Conservation (phyloP, 371 early-diverging fungal genomes). For the Scutellospora calospora region DNA sequence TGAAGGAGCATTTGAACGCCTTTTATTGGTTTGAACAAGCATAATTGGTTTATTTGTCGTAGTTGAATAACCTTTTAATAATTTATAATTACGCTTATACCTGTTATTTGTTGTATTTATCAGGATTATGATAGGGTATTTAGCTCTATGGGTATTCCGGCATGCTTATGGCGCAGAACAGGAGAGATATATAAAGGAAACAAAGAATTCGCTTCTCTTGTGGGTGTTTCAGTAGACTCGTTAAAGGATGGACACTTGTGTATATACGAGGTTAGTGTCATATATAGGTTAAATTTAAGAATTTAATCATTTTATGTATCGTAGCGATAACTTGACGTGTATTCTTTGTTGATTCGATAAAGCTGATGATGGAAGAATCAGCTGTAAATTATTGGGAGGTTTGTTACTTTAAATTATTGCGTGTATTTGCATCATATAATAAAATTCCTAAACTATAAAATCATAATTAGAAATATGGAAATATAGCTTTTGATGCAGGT, state of each 20-base stretch:
- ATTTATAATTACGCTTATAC: background rate
- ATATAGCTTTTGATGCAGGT: conserved; percentile 93
- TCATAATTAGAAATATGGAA: conserved; percentile 83
- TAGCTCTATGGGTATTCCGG: conserved; percentile 93
- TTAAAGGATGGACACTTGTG: conserved; percentile 80
- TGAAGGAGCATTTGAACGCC: conserved; percentile 93
- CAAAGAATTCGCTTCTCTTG: conserved; percentile 89
- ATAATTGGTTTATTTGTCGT: background rate
- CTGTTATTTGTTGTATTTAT: background rate
- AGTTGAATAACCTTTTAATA: background rate
- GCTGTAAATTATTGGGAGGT: conserved; percentile 91
- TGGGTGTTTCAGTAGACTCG: conserved; percentile 80
- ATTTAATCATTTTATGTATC: background rate
- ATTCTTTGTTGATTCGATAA: background rate
- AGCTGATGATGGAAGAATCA: conserved; percentile 89
- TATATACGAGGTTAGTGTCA: conserved; percentile 76
- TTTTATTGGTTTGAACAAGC: conserved; percentile 67
- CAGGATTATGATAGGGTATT: conserved; percentile 94
- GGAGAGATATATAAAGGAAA: conserved; percentile 96
- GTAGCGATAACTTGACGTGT: too few species aligned
- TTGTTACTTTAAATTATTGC: conserved; percentile 34
- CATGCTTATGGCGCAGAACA: conserved; percentile 93
- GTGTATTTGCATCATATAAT: background rate
- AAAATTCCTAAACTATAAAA: background rate
- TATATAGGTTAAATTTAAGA: background rate